Conservation (phyloP, 2,329 filamentous ascomycete species). For the Polytolypa hystricis region DNA sequence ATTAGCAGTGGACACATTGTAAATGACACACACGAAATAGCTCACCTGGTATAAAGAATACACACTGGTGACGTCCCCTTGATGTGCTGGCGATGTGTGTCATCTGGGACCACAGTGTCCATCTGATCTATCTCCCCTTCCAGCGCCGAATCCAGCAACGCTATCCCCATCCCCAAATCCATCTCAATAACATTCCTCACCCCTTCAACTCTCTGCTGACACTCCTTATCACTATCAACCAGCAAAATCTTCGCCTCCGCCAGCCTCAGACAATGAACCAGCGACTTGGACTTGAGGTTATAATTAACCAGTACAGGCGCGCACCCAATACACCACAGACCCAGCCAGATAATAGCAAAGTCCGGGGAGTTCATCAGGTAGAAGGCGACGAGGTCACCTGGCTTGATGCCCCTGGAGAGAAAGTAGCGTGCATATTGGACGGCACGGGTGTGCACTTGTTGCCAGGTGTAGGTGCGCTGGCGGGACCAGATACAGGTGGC, state of each 20-base stretch:
- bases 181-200: conserved; percentile 36
- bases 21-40: too few species aligned
- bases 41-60: conserved; percentile 56
- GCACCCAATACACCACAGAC: conserved; percentile 53
- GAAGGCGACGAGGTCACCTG: conserved; percentile 51
- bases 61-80: conserved; percentile 45
- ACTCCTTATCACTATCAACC: conserved; percentile 46
- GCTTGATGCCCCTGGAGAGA: conserved; percentile 46
- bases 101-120: conserved; percentile 42
- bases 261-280: conserved; percentile 54
- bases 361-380: conserved; percentile 59
- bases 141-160: conserved; percentile 41
- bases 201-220: conserved; percentile 46
- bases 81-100: conserved; percentile 45
- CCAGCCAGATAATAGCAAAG: conserved; percentile 56
- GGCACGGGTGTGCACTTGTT: conserved; percentile 43
- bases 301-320: conserved; percentile 63
- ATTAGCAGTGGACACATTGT: too few species aligned
- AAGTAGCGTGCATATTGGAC: conserved; percentile 54
- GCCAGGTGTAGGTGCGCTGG: conserved; percentile 48
- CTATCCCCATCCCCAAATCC: conserved; percentile 48
- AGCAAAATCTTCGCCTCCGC: conserved; percentile 46
- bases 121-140: conserved; percentile 39
- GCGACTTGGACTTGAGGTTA: conserved; percentile 51
- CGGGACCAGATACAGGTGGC: conserved; percentile 58